phyloP scores from a whole-genome alignment of 495 filamentous ascomycete species.

The Penicillium goetzii region DNA sequence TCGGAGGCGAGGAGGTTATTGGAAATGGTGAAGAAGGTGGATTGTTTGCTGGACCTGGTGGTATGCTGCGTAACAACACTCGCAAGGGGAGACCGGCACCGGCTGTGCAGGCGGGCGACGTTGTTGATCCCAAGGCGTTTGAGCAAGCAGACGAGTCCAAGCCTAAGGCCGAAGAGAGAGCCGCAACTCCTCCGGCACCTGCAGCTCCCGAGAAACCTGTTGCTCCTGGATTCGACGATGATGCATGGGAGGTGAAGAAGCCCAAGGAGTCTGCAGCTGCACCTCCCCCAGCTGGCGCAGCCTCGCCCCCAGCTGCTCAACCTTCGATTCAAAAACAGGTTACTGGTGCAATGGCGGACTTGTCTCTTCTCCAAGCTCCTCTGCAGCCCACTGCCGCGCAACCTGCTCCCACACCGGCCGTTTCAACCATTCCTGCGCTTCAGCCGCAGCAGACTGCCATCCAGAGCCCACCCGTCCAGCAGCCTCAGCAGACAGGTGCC shows the following conservation, averaged over 20 bases:
- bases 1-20: constrained; percentile 59
- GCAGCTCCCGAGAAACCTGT: constrained; percentile 51
- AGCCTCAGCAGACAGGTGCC: constrained; percentile 55
- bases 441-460: constrained; percentile 54
- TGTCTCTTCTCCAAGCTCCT: constrained; percentile 75
- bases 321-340: constrained; percentile 54
- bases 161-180: constrained; percentile 43
- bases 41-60: constrained; percentile 89
- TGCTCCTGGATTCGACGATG: constrained; percentile 82
- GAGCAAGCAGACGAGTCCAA: constrained; percentile 60
- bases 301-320: constrained; percentile 46
- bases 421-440: constrained; percentile 32
- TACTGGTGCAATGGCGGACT: constrained; percentile 75
- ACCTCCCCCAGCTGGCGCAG: constrained; percentile 35
- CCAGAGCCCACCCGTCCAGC: constrained; percentile 54
- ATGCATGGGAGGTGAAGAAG: constrained; percentile 98
- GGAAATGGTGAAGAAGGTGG: constrained; percentile 64
- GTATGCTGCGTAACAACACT: constrained; percentile 90
- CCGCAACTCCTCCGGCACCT: constrained; percentile 49
- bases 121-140: constrained; percentile 86
- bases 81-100: constrained; percentile 88
- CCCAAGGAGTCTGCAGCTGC: constrained; percentile 59
- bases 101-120: constrained; percentile 78
- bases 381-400: constrained; percentile 72
- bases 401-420: constrained; percentile 39